These are phyloP conservation scores for Golubevia pallescens DNA, from an alignment of 1,284 basidiomycete genomes.

Conservation along the genomic window DNA sequence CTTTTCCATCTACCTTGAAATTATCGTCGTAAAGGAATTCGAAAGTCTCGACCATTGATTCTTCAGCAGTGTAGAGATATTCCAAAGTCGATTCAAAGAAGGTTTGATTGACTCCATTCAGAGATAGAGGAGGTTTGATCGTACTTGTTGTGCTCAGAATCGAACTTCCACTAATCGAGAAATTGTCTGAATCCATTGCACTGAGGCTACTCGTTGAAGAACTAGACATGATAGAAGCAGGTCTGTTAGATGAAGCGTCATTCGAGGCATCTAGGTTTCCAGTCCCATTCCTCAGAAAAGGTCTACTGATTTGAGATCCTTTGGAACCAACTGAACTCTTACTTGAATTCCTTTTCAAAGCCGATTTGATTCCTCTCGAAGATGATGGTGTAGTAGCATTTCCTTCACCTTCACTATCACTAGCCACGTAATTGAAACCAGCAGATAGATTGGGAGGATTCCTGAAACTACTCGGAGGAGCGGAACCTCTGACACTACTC, in stretches of 20 bases:
- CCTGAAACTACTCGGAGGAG: conserved; percentile 34
- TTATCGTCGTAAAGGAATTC: conserved; percentile 48
- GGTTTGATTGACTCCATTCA: conserved; percentile 27
- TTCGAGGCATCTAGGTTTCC: too few species aligned
- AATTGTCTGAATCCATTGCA: conserved; percentile 1
- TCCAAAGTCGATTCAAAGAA: conserved; percentile 46
- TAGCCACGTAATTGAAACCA: conserved; percentile 21
- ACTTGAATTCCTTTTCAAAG: too few species aligned
- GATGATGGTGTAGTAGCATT: neutral
- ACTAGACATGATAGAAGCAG: neutral
- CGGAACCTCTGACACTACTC: conserved; percentile 20
- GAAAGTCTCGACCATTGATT: conserved; percentile 38
- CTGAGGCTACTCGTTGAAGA: neutral
- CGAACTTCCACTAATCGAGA: conserved; percentile 6
- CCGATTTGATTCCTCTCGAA: too few species aligned
- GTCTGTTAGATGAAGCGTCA: neutral
- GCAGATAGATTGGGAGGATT: conserved; percentile 9
- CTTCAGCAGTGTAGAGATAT: conserved; percentile 53
- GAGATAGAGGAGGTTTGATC: conserved; percentile 29
- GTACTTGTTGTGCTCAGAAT: conserved; percentile 28
- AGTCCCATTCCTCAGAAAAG: too few species aligned
- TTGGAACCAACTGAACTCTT: too few species aligned
- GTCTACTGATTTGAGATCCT: too few species aligned
- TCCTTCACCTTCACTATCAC: conserved; percentile 39
- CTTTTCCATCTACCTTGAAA: conserved; percentile 17